phyloP scores from a whole-genome alignment of 768 basidiomycete species.

The Phaeotremella fagi region DNA sequence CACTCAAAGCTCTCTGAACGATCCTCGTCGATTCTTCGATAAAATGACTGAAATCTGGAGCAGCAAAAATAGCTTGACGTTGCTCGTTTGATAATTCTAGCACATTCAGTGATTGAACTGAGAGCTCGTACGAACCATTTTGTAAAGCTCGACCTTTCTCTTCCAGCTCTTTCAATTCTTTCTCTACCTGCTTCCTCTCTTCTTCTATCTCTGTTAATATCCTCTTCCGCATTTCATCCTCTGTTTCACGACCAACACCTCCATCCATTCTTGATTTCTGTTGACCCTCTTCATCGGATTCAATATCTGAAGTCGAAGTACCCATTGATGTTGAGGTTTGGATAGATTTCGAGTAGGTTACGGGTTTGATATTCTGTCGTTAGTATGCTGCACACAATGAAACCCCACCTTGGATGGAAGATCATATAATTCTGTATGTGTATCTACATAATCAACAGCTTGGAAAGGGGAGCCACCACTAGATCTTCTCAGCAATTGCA shows the following conservation, averaged over 20 bases:
- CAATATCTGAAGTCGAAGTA: slow-evolving; percentile 22
- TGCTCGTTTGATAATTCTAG: slow-evolving; percentile 84
- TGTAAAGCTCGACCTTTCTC: slow-evolving; percentile 26
- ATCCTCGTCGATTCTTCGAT: slow-evolving; percentile 93
- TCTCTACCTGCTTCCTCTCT: slow-evolving; percentile 79
- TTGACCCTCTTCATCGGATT: slow-evolving; percentile 45
- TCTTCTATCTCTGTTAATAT: slow-evolving; percentile 76
- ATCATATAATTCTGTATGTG: slow-evolving; percentile 85
- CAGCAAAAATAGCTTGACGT: slow-evolving; percentile 69
- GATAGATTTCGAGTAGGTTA: slow-evolving; percentile 48
- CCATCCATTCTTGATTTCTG: slow-evolving; percentile 5
- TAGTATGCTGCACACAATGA: background rate
- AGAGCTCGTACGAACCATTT: too few relatives aligned
- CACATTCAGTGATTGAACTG: background rate
- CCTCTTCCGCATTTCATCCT: slow-evolving; percentile 71
- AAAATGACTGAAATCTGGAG: slow-evolving; percentile 88
- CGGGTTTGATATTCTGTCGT: slow-evolving; percentile 18
- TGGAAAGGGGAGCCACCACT: slow-evolving; percentile 42
- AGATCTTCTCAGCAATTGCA: background rate
- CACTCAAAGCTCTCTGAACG: slow-evolving; percentile 87
- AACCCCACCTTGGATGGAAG: slow-evolving; percentile 70
- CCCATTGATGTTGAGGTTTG: slow-evolving; percentile 37
- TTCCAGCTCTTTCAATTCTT: slow-evolving; percentile 54
- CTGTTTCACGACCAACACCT: slow-evolving; percentile 50
- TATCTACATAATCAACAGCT: slow-evolving; percentile 75